A percentile compares a stretch with the other conserved stretches of the same genome.
Conservation (phyloP, 2,329 filamentous ascomycete species). For the Fusarium pininemorale region DNA sequence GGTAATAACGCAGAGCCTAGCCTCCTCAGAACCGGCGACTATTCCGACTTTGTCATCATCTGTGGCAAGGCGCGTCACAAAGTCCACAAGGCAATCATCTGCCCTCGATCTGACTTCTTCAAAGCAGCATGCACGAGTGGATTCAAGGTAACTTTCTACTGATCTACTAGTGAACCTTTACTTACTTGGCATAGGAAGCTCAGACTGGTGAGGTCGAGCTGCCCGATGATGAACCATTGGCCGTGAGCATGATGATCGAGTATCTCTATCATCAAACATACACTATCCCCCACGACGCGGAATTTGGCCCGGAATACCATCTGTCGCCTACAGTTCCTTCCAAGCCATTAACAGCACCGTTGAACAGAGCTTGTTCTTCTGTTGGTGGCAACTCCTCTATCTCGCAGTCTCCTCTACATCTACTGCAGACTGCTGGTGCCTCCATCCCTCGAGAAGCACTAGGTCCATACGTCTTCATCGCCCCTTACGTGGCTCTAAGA, state of each 20-base stretch:
- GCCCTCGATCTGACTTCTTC: neutral
- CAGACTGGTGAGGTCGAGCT: neutral
- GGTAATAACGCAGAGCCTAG: fast-evolving
- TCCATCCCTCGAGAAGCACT: fast-evolving
- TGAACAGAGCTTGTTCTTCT: neutral
- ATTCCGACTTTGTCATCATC: neutral
- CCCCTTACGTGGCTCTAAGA: neutral
- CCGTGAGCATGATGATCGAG: neutral
- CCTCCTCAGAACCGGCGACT: neutral
- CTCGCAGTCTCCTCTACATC: neutral
- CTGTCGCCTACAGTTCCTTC: fast-evolving
- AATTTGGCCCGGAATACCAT: neutral
- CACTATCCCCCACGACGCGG: neutral
- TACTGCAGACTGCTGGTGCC: neutral
- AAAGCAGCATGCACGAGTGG: neutral
- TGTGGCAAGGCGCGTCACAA: neutral
- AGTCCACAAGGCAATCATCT: neutral
- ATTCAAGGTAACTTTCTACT: neutral
- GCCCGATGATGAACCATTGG: fast-evolving
- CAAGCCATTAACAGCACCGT: neutral
- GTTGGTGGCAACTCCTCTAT: neutral
- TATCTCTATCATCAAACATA: neutral
- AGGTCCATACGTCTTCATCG: fast-evolving
- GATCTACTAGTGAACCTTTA: fast-evolving
- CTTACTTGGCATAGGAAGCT: neutral